Base-by-base conservation (phyloP, 345 rosid species). In the Moringa oleifera region DNA sequence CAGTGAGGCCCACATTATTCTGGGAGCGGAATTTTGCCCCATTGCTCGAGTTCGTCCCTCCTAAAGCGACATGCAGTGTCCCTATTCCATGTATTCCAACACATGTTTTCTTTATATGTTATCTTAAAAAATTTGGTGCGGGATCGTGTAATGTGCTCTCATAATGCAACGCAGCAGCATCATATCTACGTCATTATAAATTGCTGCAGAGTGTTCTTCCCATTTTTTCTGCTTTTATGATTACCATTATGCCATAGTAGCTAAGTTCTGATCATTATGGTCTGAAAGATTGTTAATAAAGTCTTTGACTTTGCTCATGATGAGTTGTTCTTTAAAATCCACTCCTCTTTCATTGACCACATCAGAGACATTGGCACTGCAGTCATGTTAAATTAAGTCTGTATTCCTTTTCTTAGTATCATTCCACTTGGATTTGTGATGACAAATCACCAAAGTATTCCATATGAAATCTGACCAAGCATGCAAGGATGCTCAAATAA, bases 131-230 rank as follows among this genome's bases (percentile, higher is more conserved):
- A 49, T n/a, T 50, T 71, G 55, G 53, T 18, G 54, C 54, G 57
- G 64, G 70, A 64, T 59, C 51, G 7, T 62, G 72, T 77, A 63
- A 62, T 70, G 69, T 71, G 71, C 59, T 69, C 77, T 53, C 73
- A 64, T 59, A 59, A 74, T 63, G 80, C 69, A 74, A 77, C 75
- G 70, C 73, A 51, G 55, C 71, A 25, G 47, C 37, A 18, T 51
- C 23, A 61, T 51, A 70, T n/a, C n/a, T n/a, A n/a, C n/a, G n/a
- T n/a, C n/a, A n/a, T n/a, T n/a, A 46, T 25, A 22, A 3, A 25
- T 49, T 25, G 2, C 20, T 47, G 13, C 51, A 20, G 24, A 51
- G 10, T 49, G 52, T 46, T 37, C 17, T 54, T 47, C 16, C 56
- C 12, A 21, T 23, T 25, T 23, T 15, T 0, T 22, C n/a, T 57